Base-by-base conservation (phyloP, 768 basidiomycete species). In the Phylloporus sp. region DNA sequence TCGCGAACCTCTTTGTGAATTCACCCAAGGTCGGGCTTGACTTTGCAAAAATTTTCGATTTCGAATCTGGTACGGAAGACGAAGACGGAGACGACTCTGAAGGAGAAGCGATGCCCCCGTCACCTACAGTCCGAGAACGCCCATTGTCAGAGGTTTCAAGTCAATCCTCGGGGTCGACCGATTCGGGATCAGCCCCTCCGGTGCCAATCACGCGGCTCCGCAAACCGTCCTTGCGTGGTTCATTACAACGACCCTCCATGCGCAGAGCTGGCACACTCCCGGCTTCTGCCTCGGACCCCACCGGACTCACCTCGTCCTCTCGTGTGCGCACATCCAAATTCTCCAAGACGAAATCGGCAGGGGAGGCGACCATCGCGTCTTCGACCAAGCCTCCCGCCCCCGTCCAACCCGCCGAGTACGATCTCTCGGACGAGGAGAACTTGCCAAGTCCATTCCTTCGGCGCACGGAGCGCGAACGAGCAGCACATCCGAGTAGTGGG, bases 381-480 rank as follows among this genome's bases (percentile, higher is more conserved):
- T 50, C 50, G 6, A 38, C 28, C 7, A 64, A 66, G 15, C 34
- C 34, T n/a, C 55, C 62, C 7, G 52, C 43, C 4, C 49, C 55
- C 3, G 23, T 20, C 1, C 44, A 38, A 0, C 63, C 75, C 4
- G 71, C 80, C 4, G 68, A 75, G 48, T 91, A 89, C 56, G 82
- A 90, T 61, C 56, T 84, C 9, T 71, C 72, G 1, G 87, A 91
- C 59, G 89, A 89, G 60, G 88, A 89, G 63, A 90, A 90, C 62
- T 73, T 91, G 0, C 90, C 89, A 0, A 88, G 86, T 59, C 90
- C 89, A 6, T 91, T 91, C 66, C 61, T 91, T 34, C 85, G 84
- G 59, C 72, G 78, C 40, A 65, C 50, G 5, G 80, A 81, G 24
- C 64, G 70, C 21, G 72, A 71, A 31, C 57, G 57, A 39, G 21